A percentile compares a stretch with the other conserved stretches of the same genome.
Conservation (phyloP, 1,139 yeast species). For the Martiniozyma asiatica region DNA sequence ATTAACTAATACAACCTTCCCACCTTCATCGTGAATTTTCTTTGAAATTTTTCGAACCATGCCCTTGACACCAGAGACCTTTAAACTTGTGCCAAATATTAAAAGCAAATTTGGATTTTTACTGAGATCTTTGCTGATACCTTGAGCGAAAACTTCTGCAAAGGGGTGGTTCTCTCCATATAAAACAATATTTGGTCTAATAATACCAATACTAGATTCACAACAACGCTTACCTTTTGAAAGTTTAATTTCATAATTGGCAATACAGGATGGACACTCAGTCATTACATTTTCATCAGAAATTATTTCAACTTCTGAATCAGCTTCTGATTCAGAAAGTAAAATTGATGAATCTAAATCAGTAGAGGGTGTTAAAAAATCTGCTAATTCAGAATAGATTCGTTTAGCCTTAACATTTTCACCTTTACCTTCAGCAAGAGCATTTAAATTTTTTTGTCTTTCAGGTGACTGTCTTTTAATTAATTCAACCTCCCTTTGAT, state of each 20-base stretch:
- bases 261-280: conserved; percentile 48
- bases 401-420: neutral
- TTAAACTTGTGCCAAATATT: conserved; percentile 67
- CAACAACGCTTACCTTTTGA: conserved; percentile 50
- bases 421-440: conserved; percentile 1
- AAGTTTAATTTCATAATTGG: conserved; percentile 40
- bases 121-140: conserved; percentile 42
- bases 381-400: too few species aligned
- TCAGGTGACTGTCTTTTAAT: too few species aligned
- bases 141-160: conserved; percentile 51
- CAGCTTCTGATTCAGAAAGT: conserved; percentile 2
- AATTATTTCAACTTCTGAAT: conserved; percentile 28
- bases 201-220: conserved; percentile 42
- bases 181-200: conserved; percentile 64
- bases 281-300: conserved; percentile 48
- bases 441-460: conserved; percentile 1
- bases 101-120: conserved; percentile 51
- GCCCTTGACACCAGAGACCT: conserved; percentile 61
- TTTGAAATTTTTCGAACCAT: conserved; percentile 49
- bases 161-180: conserved; percentile 76
- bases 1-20: conserved; percentile 54
- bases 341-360: conserved; percentile 2
- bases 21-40: conserved; percentile 45
- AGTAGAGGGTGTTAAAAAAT: too few species aligned
- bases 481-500: conserved; percentile 2